Base-by-base conservation (phyloP, 139 green algal genomes). In the Nannochloris sp. region DNA sequence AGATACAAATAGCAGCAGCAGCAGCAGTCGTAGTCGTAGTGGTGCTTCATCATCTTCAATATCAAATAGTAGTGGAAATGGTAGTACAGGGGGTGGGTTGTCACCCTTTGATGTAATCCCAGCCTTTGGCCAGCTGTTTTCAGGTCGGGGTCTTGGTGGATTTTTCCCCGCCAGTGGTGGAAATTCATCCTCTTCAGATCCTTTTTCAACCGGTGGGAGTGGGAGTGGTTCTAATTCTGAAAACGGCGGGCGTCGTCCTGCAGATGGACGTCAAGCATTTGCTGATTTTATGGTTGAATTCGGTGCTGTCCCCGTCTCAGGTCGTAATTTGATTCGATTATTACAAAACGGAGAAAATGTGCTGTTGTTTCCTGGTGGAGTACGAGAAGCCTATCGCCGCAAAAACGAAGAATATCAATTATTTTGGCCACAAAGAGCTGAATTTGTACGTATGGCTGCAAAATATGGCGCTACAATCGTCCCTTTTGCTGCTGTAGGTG, bases 381-480 rank as follows among this genome's bases (percentile, higher is more conserved):
- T 82, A 27, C 60, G 85, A 7, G 89, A 95, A 79, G 87, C 86
- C 2, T 86, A 85, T 65, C 89, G 91, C 72, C 34, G 58, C 15
- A 81, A 74, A 35, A 78, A 83, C 10, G 88, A 98, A 70, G 76
- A 93, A 58, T 98, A 98, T 81, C 64, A 91, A 67, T 75, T 98
- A 0, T 81, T 96, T 46, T 98, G 93, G 93, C 90, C 93, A 6
- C 62, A 87, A 36, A 77, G 81, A 30, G 55, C 47, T 2, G 93
- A 98, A 76, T 96, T 97, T 80, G 85, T 97, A 25, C 78, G 90
- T 39, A 91, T 96, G 82, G 92, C 92, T 0, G 81, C 80, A 10
- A 78, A 79, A 24, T 89, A 92, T 60, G 81, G 83, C 23, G 93
- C 93, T 27, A 93, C 84, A 60, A 97, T 99, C 44, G 77, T 99